These are phyloP conservation scores for Ambrosia artemisiifolia DNA, from an alignment of 129 eudicot genomes.

Conservation along the genomic window DNA sequence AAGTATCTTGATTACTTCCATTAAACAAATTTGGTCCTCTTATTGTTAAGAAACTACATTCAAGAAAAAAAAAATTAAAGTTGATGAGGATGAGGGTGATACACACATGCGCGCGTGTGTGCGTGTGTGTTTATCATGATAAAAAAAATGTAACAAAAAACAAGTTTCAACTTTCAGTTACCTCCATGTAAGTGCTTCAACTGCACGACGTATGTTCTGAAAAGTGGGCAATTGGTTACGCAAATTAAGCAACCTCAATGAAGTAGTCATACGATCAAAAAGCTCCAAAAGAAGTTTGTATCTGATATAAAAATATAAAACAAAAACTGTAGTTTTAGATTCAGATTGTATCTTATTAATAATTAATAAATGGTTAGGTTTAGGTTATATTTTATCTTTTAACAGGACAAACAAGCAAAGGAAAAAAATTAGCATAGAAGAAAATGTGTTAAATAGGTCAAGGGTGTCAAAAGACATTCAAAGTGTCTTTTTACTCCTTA, in stretches of 20 bases:
- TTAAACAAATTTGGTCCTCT: not conserved
- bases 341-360: too few relatives aligned
- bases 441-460: not conserved
- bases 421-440: not conserved
- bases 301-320: conserved; percentile 38
- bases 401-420: not conserved
- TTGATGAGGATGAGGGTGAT: not conserved
- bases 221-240: conserved; percentile 48
- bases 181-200: conserved; percentile 61
- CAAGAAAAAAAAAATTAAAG: not conserved
- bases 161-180: conserved; percentile 7
- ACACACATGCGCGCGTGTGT: not conserved
- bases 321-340: not conserved
- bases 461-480: not conserved
- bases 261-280: conserved; percentile 65
- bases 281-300: conserved; percentile 43
- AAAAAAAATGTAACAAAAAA: not conserved
- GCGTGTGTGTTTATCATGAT: not conserved
- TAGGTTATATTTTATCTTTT: not conserved
- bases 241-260: conserved; percentile 61
- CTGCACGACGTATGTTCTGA: conserved; percentile 44
- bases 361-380: not conserved
- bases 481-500: not conserved
- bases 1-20: not conserved
- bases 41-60: not conserved